Evolutionary conservation across 805 yeast genomes (phyloP).

Genomic region (Grigorovia jiainica): DNA sequence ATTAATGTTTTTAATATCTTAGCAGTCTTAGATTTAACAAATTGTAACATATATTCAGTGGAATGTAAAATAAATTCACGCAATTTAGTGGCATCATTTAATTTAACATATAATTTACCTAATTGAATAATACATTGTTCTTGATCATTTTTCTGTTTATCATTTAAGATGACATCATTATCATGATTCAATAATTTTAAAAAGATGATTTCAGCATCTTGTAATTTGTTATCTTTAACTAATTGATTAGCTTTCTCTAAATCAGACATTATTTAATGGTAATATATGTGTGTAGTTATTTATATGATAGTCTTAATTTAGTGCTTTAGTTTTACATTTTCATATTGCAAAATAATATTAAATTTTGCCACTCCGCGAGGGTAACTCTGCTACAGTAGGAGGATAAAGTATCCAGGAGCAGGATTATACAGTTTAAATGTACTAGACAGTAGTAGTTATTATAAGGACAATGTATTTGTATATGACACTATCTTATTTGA

Average conservation of each 20-base stretch:
- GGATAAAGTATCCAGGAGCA: too few species aligned
- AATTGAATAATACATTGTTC: slow-evolving; percentile 68
- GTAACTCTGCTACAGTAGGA: too few species aligned
- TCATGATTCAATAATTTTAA: slow-evolving; percentile 36
- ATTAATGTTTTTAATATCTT: slow-evolving; percentile 76
- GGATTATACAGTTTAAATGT: too few species aligned
- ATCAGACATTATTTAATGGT: too few species aligned
- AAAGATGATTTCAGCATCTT: slow-evolving; percentile 54
- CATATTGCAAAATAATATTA: too few species aligned
- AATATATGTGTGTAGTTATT: too few species aligned
- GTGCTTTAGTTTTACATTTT: too few species aligned
- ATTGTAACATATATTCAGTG: slow-evolving; percentile 58
- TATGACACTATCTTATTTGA: too few species aligned
- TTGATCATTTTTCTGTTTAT: slow-evolving; percentile 40
- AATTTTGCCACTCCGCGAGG: too few species aligned
- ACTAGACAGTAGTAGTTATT: too few species aligned
- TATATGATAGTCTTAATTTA: too few species aligned
- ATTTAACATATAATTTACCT: slow-evolving; percentile 57
- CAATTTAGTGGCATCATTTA: slow-evolving; percentile 42
- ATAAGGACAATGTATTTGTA: too few species aligned
- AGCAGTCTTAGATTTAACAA: slow-evolving; percentile 92
- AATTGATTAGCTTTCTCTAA: slow-evolving; percentile 57
- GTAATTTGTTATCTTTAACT: slow-evolving; percentile 38
- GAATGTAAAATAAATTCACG: slow-evolving; percentile 56
- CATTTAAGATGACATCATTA: slow-evolving; percentile 14